These are phyloP conservation scores for Paramecium tetraurelia DNA, from an alignment of 73 alveolate species.

Conservation along the genomic window DNA sequence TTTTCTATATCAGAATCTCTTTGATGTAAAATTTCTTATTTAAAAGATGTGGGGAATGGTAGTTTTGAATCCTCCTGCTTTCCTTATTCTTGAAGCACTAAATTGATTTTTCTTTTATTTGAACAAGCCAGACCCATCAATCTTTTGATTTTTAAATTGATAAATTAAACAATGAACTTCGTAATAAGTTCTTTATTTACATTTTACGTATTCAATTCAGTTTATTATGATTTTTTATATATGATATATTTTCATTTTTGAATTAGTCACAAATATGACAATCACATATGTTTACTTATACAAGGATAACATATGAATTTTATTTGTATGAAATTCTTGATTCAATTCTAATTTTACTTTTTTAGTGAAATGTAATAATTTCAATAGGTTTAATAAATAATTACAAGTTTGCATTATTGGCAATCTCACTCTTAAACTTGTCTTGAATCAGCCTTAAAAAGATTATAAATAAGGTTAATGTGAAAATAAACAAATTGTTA, in stretches of 20 bases:
- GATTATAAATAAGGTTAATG: no score
- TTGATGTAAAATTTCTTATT: background rate
- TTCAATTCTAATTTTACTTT: background rate
- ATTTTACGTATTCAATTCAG: background rate
- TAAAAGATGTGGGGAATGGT: background rate
- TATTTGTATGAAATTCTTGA: background rate
- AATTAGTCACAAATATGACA: background rate
- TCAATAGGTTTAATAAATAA: background rate
- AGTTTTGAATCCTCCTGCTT: background rate
- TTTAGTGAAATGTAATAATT: no score
- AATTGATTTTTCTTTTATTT: background rate
- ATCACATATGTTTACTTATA: no score
- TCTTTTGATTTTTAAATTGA: background rate
- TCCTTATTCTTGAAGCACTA: background rate
- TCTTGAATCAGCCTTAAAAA: no score
- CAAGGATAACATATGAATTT: no score
- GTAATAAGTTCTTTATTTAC: background rate
- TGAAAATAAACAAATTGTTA: no score
- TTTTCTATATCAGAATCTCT: background rate
- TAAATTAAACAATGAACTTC: background rate
- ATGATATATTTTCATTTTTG: background rate
- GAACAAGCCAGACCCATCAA: background rate
- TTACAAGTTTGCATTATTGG: background rate
- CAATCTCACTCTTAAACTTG: background rate
- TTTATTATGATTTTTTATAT: no score